phyloP scores from a whole-genome alignment of 2,329 filamentous ascomycete species.

The Rhynchosporium agropyri region DNA sequence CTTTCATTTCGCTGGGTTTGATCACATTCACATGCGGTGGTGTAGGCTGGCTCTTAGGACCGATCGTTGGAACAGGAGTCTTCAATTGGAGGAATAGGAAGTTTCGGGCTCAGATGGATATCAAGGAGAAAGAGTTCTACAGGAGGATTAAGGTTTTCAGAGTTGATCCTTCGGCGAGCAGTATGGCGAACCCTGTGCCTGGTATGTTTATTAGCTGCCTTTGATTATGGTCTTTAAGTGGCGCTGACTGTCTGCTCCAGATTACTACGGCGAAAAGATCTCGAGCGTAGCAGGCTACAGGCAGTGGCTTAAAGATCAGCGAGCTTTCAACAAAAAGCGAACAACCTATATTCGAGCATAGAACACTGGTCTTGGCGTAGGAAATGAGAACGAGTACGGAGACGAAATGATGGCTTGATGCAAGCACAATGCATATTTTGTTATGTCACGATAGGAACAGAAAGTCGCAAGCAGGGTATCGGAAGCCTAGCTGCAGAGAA shows the following conservation, averaged over 20 bases:
- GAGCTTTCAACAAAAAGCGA: conserved; percentile 90
- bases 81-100: conserved; percentile 78
- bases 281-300: conserved; percentile 88
- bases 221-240: conserved; percentile 32
- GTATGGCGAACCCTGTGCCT: conserved; percentile 78
- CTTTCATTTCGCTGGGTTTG: conserved; percentile 80
- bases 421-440: conserved; percentile 20
- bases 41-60: conserved; percentile 87
- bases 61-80: conserved; percentile 75
- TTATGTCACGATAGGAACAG: conserved; percentile 21
- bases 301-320: conserved; percentile 96
- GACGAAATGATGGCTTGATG: conserved; percentile 15
- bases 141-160: conserved; percentile 87
- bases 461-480: conserved; percentile 20
- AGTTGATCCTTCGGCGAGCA: conserved; percentile 87
- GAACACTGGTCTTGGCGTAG: background rate
- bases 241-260: conserved; percentile 60
- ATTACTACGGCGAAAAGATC: conserved; percentile 99
- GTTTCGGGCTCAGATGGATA: conserved; percentile 71
- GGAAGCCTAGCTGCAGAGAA: conserved; percentile 19
- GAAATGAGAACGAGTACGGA: conserved; percentile 5
- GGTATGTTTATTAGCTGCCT: conserved; percentile 32
- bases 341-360: conserved; percentile 39
- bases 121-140: conserved; percentile 96
- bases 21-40: conserved; percentile 76